Conservation (phyloP, 176 grass and related monocot species). For the Bothriochloa decipiens region DNA sequence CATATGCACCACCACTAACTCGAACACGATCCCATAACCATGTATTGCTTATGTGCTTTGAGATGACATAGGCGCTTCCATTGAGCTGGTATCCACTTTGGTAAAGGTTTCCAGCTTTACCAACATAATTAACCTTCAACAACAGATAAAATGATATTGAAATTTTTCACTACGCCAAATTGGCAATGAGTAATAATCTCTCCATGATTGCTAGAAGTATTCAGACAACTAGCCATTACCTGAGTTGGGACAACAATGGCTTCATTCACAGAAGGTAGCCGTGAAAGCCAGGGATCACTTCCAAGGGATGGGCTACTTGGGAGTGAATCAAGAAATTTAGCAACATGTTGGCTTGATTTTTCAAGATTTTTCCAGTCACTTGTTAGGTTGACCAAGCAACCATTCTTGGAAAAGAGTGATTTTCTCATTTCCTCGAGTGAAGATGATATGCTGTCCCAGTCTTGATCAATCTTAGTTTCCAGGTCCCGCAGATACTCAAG, state of each 20-base stretch:
- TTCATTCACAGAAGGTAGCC: slow-evolving; percentile 80
- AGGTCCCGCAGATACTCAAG: slow-evolving; percentile 91
- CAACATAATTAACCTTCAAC: slow-evolving; percentile 97
- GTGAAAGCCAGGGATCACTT: slow-evolving; percentile 71
- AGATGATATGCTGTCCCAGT: slow-evolving; percentile 90
- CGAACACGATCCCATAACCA: slow-evolving; percentile 98
- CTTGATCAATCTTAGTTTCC: slow-evolving; percentile 86
- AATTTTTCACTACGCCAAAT: slow-evolving; percentile 22
- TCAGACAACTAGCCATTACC: slow-evolving; percentile 44
- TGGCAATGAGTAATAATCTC: slow-evolving; percentile 11
- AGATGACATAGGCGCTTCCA: slow-evolving; percentile 96
- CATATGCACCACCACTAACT: slow-evolving; percentile 97
- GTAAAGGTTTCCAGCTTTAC: slow-evolving; percentile 91
- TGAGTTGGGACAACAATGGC: slow-evolving; percentile 98
- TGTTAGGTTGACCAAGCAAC: slow-evolving; percentile 90
- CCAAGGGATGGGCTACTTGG: slow-evolving; percentile 54
- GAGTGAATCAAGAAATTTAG: slow-evolving; percentile 88
- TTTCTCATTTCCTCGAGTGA: slow-evolving; percentile 90
- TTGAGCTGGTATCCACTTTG: slow-evolving; percentile 90
- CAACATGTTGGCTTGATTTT: slow-evolving; percentile 70
- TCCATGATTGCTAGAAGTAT: slow-evolving; percentile 26
- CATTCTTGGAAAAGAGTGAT: slow-evolving; percentile 72
- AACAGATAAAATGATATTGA: slow-evolving; percentile 38
- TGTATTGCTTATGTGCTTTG: slow-evolving; percentile 91
- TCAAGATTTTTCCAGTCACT: slow-evolving; percentile 83